Evolutionary conservation across 371 early-diverging fungal species (phyloP).

Genomic region (Syncephalastrum sp.): DNA sequence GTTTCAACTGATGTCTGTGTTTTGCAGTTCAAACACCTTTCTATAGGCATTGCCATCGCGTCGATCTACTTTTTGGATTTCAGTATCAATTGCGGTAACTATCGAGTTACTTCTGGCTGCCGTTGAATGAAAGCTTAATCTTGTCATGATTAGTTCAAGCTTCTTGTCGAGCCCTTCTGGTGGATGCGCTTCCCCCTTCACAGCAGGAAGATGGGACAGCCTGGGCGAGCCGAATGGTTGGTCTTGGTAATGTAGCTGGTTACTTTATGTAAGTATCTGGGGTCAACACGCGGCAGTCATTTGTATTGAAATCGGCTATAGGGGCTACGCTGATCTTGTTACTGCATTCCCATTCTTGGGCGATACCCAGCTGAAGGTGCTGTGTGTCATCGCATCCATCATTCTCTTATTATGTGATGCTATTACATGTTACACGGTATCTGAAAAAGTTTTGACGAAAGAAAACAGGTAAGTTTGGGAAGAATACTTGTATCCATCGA

Average conservation of each 20-base stretch:
- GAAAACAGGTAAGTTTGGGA: slow-evolving; percentile 21
- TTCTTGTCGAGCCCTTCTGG: slow-evolving; percentile 82
- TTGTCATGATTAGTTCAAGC: slow-evolving; percentile 62
- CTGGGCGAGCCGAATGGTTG: slow-evolving; percentile 92
- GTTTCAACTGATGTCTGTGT: background rate
- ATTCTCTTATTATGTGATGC: slow-evolving; percentile 61
- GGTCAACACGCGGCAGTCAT: too few species aligned
- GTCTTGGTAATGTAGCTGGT: slow-evolving; percentile 83
- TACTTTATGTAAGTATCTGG: slow-evolving; percentile 66
- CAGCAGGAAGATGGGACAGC: slow-evolving; percentile 88
- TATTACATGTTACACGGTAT: slow-evolving; percentile 68
- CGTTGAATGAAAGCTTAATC: background rate
- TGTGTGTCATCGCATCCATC: slow-evolving; percentile 72
- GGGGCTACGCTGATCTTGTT: slow-evolving; percentile 81
- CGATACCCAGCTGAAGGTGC: slow-evolving; percentile 77
- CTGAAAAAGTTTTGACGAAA: slow-evolving; percentile 46
- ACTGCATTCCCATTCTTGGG: slow-evolving; percentile 72
- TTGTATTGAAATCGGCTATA: slow-evolving; percentile 6
- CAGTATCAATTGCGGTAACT: slow-evolving; percentile 81
- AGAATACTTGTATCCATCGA: too few species aligned
- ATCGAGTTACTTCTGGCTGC: slow-evolving; percentile 5
- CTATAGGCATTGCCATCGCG: slow-evolving; percentile 68
- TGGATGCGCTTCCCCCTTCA: slow-evolving; percentile 78
- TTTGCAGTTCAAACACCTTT: slow-evolving; percentile 40
- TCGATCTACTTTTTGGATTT: slow-evolving; percentile 91